Percentiles rank a stretch among this genome's conserved stretches.
Conservation (phyloP, 495 filamentous ascomycete genomes). For the Lepidopterella palustris region DNA sequence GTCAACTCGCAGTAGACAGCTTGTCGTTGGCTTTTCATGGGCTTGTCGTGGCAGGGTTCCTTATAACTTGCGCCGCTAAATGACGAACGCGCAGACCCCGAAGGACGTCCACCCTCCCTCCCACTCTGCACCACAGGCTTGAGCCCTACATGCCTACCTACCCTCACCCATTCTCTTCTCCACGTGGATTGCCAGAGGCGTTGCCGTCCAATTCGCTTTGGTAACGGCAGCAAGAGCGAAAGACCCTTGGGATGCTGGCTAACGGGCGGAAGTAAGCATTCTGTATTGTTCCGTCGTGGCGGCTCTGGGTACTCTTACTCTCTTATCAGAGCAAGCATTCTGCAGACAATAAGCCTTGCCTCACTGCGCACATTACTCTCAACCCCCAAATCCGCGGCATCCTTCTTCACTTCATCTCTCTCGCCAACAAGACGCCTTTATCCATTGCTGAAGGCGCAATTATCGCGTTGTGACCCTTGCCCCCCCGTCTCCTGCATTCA, state of each 20-base stretch:
- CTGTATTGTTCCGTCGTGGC: background rate
- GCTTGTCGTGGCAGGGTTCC: no score
- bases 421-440: background rate
- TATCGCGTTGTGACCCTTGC: background rate
- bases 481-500: background rate
- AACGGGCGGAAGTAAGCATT: constrained; percentile 4
- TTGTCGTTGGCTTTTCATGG: no score
- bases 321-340: constrained; percentile 4
- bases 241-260: constrained; percentile 11
- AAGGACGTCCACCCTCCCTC: constrained; percentile 4
- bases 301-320: no score
- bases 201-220: constrained; percentile 30
- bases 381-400: background rate
- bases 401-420: background rate
- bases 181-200: background rate
- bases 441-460: background rate
- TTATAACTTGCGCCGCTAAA: no score
- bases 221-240: constrained; percentile 17
- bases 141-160: background rate
- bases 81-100: constrained; percentile 1
- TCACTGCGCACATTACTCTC: background rate
- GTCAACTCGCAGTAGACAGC: no score
- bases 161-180: background rate
- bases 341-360: background rate
- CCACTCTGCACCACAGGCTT: background rate